phyloP scores from a whole-genome alignment of 2,329 filamentous ascomycete species.

The Pseudogymnoascus sp. region DNA sequence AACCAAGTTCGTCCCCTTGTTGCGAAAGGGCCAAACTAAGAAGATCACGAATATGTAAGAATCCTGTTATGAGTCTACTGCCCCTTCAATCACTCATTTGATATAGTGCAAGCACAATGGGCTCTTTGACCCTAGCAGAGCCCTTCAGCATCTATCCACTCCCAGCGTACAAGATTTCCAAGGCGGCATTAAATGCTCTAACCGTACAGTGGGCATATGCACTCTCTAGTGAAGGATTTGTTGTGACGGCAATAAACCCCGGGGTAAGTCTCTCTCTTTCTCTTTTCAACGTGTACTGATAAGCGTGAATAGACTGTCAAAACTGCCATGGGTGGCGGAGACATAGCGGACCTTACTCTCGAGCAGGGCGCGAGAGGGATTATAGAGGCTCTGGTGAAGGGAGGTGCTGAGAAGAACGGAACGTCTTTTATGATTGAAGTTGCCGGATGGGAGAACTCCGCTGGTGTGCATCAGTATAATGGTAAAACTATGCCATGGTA shows the following conservation, averaged over 20 bases:
- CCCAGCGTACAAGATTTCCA: slow-evolving; percentile 14
- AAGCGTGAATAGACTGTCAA: not conserved
- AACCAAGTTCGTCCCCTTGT: slow-evolving; percentile 19
- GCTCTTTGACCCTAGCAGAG: not conserved
- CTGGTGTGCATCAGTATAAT: slow-evolving; percentile 9
- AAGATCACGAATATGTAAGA: slow-evolving; percentile 10
- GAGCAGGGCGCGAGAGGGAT: slow-evolving; percentile 8
- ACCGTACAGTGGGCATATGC: slow-evolving; percentile 3
- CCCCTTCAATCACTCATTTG: not conserved
- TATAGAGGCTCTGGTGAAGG: not conserved
- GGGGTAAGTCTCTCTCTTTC: not conserved
- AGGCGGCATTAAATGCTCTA: slow-evolving; percentile 19
- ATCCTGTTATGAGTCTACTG: not conserved
- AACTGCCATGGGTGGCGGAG: slow-evolving; percentile 7
- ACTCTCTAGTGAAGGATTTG: not conserved
- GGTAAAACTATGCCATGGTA: slow-evolving; percentile 9
- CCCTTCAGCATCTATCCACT: not conserved
- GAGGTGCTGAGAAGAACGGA: not conserved
- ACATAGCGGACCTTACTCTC: slow-evolving; percentile 3
- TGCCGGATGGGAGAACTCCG: slow-evolving; percentile 10
- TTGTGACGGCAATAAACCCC: not conserved
- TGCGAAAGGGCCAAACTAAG: slow-evolving; percentile 12
- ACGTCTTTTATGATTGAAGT: slow-evolving; percentile 10
- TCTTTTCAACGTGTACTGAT: not conserved
- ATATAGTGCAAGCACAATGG: not conserved